Base-by-base conservation (phyloP, 495 filamentous ascomycete species). In the Neurospora sp. region DNA sequence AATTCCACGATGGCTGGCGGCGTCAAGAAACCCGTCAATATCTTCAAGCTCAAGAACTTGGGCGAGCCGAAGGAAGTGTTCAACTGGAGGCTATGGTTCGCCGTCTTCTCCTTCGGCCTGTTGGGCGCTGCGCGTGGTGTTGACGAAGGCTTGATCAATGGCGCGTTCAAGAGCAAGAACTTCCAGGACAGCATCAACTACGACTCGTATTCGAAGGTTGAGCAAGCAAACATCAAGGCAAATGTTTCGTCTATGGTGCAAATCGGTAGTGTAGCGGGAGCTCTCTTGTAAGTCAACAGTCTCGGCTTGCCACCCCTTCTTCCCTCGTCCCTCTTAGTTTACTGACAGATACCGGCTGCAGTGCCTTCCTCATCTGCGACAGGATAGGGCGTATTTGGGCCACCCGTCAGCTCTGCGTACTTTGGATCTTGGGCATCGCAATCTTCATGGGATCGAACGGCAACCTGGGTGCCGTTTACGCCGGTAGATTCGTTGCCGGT, bases 181-280 rank as follows among this genome's bases (percentile, higher is more conserved):
- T 93, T 93, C 75, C 86, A 90, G 75, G 75, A 79, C 5, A 85
- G 84, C 60, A 91, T 92, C 82, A 83, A 88, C 27, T 89, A 90
- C 74, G 82, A 81, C 71, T 79, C 80, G 16, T 86, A 88, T 42
- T 83, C 85, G 70, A 82, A 84, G 41, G 85, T 87, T 70, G 89
- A 86, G 42, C 79, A 83, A 74, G 87, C 88, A 8, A 86, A 91
- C 76, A 90, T 90, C 82, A 89, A 90, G 76, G 90, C 84, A 42
- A 92, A 92, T 81, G 89, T 93, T 35, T 89, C 91, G 1, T 83
- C 90, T 16, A 93, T 93, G 91, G 91, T 92, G 1, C 91, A 92
- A 76, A 88, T 92, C 72, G 91, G 91, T 10, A 89, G 86, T 31
- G 88, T 93, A 11, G 88, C 83, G 6, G 91, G 91, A 18, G 90